Base-by-base conservation (phyloP, 129 eudicot genomes). In the Lactuca sativa region DNA sequence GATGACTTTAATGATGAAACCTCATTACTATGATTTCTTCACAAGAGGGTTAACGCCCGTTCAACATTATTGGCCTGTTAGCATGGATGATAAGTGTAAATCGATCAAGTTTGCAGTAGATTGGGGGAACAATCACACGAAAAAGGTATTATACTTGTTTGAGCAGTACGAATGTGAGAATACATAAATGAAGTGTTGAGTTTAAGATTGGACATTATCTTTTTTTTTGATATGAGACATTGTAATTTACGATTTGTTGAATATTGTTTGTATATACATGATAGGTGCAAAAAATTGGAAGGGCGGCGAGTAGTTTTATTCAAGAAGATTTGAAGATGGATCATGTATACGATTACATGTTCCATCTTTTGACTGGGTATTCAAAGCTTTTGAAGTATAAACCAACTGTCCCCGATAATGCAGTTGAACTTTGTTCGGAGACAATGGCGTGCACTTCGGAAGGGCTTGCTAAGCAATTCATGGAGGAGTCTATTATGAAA, bases 21-120 rank as follows among this genome's bases (percentile, higher is more conserved):
- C 98, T 1, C 75, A 44, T 10, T 92, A 82, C 83, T 86, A 86
- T 31, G 98, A 92, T 71, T 92, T 92, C 84, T 92, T 76, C 88
- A 86, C 96, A 16, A 79, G 96, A 80, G 70, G 90, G 62, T 69
- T 92, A 80, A 73, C 84, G 82, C 98, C 98, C 13, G 61, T 79
- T 69, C 74, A 77, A 56, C 96, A 92, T 64, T 92, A 92, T 75
- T 92, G 98, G 96, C 98, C 98, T 12, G 59, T 92, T 67, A 83
- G 78, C 33, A 83, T 80, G 11, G 80, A 89, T 14, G 95, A 89
- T 75, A 86, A 86, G 68, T 92, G 98, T 66, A 82, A 81, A 69
- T 92, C 96, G n/a, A 82, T 92, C 34, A 92, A 92, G 71, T 78
- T 84, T 73, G 96, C 92, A 13, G 90, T 83, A 37, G 84, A 92